phyloP scores from a whole-genome alignment of 495 filamentous ascomycete species.

The Tuber aestivum region DNA sequence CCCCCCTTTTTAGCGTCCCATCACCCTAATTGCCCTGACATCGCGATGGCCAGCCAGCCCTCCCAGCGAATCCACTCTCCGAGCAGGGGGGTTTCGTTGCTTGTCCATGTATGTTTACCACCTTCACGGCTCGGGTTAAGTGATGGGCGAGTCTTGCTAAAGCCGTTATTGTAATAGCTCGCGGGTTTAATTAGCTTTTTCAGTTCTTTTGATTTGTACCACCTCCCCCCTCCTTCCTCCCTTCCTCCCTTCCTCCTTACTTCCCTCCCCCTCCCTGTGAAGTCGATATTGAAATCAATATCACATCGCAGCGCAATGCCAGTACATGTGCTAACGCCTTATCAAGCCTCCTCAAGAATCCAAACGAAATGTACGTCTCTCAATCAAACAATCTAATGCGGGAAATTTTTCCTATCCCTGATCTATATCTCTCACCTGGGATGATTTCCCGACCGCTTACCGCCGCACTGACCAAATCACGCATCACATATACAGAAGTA shows the following conservation, averaged over 20 bases:
- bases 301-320: not conserved
- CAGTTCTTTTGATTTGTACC: conserved; percentile 64
- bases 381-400: not conserved
- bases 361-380: conserved; percentile 46
- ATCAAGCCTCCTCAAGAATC: conserved; percentile 44
- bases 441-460: conserved; percentile 12
- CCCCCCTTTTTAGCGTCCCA: not conserved
- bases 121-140: not conserved
- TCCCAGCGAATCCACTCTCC: conserved; percentile 58
- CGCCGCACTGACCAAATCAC: conserved; percentile 19
- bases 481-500: conserved; percentile 15
- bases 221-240: conserved; percentile 6
- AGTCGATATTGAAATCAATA: not conserved
- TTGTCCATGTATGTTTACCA: conserved; percentile 57
- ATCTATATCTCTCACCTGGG: conserved; percentile 7
- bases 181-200: conserved; percentile 63
- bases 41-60: not conserved
- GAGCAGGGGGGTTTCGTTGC: conserved; percentile 60
- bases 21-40: not conserved
- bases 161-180: conserved; percentile 11
- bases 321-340: conserved; percentile 12
- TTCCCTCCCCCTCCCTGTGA: not conserved
- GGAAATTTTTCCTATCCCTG: conserved; percentile 16
- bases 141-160: not conserved
- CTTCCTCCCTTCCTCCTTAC: too few species aligned